Evolutionary conservation across 2,329 filamentous ascomycete genomes (phyloP), one percentile per base, ranked within the genome.

Genomic region (Paecilomyces niveus): DNA sequence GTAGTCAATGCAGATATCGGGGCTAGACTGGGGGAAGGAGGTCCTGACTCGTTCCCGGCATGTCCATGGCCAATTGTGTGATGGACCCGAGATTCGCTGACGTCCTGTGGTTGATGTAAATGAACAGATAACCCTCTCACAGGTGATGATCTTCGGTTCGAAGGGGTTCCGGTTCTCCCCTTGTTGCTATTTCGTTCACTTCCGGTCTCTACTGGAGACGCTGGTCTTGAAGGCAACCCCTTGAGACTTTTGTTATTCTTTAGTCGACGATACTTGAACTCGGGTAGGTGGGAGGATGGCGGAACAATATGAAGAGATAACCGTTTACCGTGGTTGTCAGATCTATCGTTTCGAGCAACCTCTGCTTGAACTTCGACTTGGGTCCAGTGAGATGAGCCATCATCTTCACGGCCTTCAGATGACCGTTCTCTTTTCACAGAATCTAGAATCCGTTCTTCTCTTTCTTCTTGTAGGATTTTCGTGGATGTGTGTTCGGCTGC

Each of bases 221-320:
- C 53, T 21, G 59, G 62, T 29, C 62, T 61, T 24, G 55, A 54
- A 53, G 58, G 9, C 9, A 51, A 31, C 7, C 59, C 24, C 10
- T 62, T 58, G 18, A 51, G 52, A n/a, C 61, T 56, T 15, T 54
- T 21, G 29, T 57, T 49, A 18, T 55, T 33, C 39, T 63, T 65
- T 57, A 58, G 65, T 15, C 68, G 64, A 33, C 71, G 70, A 59
- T 73, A 77, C 64, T 75, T 68, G 58, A 76, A 77, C 52, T 70
- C 71, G 1, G 73, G 68, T 53, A 75, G 62, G 45, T 74, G 70
- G 22, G 74, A 75, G 6, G 73, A 72, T 8, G 74, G 73, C 54
- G 71, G 67, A 15, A 72, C 59, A 15, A 71, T 63, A 56, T 64
- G 65, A 54, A 72, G 59, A 3, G 70, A 74, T 9, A 58, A 62